A percentile compares a stretch with the other conserved stretches of the same genome.
Evolutionary conservation across 2,329 filamentous ascomycete genomes (phyloP).

Genomic region (Colletotrichum acutatum): DNA sequence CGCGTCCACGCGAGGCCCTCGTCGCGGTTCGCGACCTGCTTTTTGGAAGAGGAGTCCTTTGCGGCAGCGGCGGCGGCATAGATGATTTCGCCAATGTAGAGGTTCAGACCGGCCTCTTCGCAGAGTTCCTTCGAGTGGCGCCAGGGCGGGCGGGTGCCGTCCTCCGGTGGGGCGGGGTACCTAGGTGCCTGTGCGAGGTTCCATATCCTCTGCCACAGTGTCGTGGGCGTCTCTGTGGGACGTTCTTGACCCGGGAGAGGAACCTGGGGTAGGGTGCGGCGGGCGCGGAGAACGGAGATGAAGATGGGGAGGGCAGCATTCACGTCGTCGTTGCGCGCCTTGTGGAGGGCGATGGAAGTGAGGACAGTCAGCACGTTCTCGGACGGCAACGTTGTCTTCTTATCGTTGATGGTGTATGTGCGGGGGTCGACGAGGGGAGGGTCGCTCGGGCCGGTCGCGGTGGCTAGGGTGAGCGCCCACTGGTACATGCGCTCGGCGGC

Average conservation of each 20-base stretch:
- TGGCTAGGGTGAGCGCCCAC: conserved; percentile 81
- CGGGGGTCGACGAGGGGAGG: conserved; percentile 63
- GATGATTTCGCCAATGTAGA: conserved; percentile 94
- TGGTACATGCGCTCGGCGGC: conserved; percentile 78
- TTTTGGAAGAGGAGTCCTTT: conserved; percentile 49
- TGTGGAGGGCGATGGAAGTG: conserved; percentile 82
- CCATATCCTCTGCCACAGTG: conserved; percentile 25
- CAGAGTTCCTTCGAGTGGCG: conserved; percentile 76
- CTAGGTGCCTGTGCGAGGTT: conserved; percentile 57
- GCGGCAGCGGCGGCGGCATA: conserved; percentile 64
- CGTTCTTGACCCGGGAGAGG: conserved; percentile 40
- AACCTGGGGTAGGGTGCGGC: conserved; percentile 66
- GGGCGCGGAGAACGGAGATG: conserved; percentile 83
- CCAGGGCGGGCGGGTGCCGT: conserved; percentile 75
- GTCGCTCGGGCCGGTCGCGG: conserved; percentile 57
- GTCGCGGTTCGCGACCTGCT: conserved; percentile 55
- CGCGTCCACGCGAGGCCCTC: conserved; percentile 90
- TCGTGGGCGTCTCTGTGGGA: conserved; percentile 1
- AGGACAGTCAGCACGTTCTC: conserved; percentile 80
- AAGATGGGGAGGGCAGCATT: conserved; percentile 82
- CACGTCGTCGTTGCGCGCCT: conserved; percentile 76
- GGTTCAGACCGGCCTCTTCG: conserved; percentile 86
- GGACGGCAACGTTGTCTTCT: conserved; percentile 66
- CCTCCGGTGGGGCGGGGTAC: conserved; percentile 77
- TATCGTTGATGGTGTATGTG: conserved; percentile 73